Evolutionary conservation across 1,139 yeast genomes (phyloP), one percentile per base, ranked within the genome.

Genomic region (Debaryomycetaceae sp.): DNA sequence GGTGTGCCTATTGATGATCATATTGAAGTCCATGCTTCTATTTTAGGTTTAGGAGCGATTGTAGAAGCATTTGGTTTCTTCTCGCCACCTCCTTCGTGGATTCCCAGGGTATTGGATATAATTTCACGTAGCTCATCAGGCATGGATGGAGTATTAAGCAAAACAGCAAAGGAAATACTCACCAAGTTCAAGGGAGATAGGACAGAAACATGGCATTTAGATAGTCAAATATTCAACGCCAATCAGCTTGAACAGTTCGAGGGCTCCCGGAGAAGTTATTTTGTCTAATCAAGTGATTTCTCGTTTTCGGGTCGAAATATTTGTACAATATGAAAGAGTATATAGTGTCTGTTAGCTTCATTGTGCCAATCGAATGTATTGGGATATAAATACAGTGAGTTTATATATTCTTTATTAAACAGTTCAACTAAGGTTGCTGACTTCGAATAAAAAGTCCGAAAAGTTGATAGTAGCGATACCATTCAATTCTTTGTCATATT

Each of bases 141-240:
- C 6, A 75, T 83, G 26, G 80, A 82, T 5, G 97, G 97, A 4
- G 64, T 83, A 42, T 81, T 87, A 30, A 96, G 96, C 1, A 79
- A 83, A 46, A 78, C 96, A 1, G 95, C 96, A 6, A 92, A 92
- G 61, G 81, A 83, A 26, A 76, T 81, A 1, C 72, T 94, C 38
- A 84, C 95, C 43, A 84, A 81, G 47, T 94, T 92, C 65, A 92
- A 91, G 59, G 91, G 89, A 66, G 83, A 88, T 5, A 78, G 98
- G 50, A 95, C 91, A 43, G 98, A 94, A 56, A 88, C 97, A 0
- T 94, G 99, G 99, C 95, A 87, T 51, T 77, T 88, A 47, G 98
- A 94, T 59, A 78, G 87, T 44, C 73, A 73, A 51, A 81, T 79
- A 6, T 94, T 94, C 59, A 79, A 82, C 5, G 79, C 76, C 38